A percentile compares a stretch with the other conserved stretches of the same genome.
Evolutionary conservation across 1,284 basidiomycete species (phyloP).

Genomic region (Fomes fomentarius): DNA sequence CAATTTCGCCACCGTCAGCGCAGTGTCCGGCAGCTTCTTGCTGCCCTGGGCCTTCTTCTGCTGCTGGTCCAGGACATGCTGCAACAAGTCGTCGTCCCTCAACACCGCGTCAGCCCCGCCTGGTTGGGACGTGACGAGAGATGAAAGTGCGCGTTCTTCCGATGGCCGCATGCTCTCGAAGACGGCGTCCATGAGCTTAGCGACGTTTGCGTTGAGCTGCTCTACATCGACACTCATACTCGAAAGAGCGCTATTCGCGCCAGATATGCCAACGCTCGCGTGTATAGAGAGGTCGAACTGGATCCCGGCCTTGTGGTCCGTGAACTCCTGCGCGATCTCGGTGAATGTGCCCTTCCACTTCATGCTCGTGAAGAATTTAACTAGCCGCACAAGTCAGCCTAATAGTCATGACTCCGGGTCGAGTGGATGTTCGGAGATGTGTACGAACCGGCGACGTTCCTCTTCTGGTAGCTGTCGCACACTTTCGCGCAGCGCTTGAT

Average conservation of each 20-base stretch:
- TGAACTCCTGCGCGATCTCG: conserved; percentile 7
- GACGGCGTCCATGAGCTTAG: conserved; percentile 11
- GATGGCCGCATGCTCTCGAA: conserved; percentile 11
- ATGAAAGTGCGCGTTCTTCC: conserved; percentile 10
- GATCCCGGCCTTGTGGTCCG: conserved; percentile 6
- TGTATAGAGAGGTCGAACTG: conserved; percentile 11
- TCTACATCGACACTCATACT: neutral
- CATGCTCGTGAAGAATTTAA: conserved; percentile 11
- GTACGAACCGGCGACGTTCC: conserved; percentile 28
- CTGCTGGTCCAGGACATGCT: conserved; percentile 1
- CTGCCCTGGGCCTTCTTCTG: neutral
- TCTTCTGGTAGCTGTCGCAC: conserved; percentile 35
- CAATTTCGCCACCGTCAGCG: neutral
- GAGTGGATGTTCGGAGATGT: neutral
- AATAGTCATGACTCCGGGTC: neutral
- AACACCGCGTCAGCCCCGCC: neutral
- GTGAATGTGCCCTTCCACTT: conserved; percentile 16
- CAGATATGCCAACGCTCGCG: conserved; percentile 1
- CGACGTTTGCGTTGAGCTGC: conserved; percentile 1
- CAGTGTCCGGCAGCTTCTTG: neutral
- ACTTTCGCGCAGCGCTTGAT: conserved; percentile 31
- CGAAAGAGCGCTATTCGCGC: neutral
- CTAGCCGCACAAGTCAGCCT: neutral
- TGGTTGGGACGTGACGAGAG: neutral
- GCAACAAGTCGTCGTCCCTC: neutral